Base-by-base conservation (phyloP, 768 basidiomycete species). In the Tylopilus cervinicoccineus region DNA sequence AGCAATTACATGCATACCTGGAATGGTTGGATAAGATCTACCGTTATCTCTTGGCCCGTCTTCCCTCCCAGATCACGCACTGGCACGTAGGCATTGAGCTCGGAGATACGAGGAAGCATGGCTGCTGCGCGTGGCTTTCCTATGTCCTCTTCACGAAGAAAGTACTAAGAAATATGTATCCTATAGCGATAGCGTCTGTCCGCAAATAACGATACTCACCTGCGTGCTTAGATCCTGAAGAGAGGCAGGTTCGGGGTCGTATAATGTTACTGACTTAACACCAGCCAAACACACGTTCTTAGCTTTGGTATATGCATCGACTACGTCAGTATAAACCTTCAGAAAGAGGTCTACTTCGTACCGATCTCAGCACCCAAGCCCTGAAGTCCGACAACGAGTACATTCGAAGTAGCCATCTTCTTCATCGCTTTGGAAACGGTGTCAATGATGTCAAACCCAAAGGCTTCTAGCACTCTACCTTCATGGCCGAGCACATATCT, bases 401-500 rank as follows among this genome's bases (percentile, higher is more conserved):
- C 88, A 63, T 96, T 96, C 31, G 94, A 97, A 14, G 80, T 76
- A 7, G 96, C 95, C 96, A 99, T 98, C 63, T 85, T 86, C 77
- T 96, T 96, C 96, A 98, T 98, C 38, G 95, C 95, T 97, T 57
- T 8, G 11, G n/a, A 38, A 23, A 38, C n/a, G 26, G 19, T 9
- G 27, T 71, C 42, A 68, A 54, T 38, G 20, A 59, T 14, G 4
- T 20, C 43, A n/a, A 19, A 20, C 42, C 28, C 16, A 38, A 24
- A 23, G 27, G 23, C n/a, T 27, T 24, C 43, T 12, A 19, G 10
- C 5, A 24, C 12, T 45, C 38, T 46, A 91, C 94, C 94, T 80
- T 97, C 94, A 67, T 97, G 93, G 26, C 94, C 94, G 23, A 98
- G 81, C 10, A 98, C 94, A 67, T 98, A 97, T 57, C 92, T 89